These are phyloP conservation scores for Stylosanthes scabra DNA, from an alignment of 331 rosid species.

Conservation along the genomic window DNA sequence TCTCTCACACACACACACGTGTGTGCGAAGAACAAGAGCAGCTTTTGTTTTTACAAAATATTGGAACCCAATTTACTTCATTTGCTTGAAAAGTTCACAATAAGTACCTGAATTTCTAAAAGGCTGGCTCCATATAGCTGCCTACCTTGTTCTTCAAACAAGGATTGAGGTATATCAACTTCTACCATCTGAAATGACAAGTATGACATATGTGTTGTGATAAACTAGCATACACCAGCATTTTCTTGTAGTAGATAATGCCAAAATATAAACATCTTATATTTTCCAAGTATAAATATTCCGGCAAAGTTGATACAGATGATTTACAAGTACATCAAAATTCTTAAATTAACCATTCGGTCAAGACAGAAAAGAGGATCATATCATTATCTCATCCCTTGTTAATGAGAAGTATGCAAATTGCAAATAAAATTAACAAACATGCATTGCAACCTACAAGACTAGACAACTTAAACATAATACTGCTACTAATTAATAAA, in stretches of 20 bases:
- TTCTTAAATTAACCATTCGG: conserved; percentile 10
- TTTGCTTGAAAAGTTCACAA: conserved; percentile 10
- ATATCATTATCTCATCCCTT: not conserved
- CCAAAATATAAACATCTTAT: not conserved
- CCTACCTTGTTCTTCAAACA: conserved; percentile 97
- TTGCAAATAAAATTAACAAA: conserved; percentile 5
- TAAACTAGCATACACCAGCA: conserved; percentile 4
- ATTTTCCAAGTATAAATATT: conserved; percentile 14
- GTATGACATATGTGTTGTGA: conserved; percentile 4
- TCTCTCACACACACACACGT: too few relatives aligned
- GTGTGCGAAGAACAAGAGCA: not conserved
- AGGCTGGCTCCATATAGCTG: conserved; percentile 91
- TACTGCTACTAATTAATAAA: conserved; percentile 16
- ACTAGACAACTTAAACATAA: conserved; percentile 28
- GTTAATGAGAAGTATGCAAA: conserved; percentile 25
- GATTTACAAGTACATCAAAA: conserved; percentile 1
- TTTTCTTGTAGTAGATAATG: conserved; percentile 16
- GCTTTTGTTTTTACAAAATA: not conserved
- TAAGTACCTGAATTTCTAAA: conserved; percentile 82
- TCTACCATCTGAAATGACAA: conserved; percentile 77
- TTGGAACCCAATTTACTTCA: conserved; percentile 13
- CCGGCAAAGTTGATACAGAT: not conserved
- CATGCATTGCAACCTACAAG: conserved; percentile 15
- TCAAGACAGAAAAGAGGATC: conserved; percentile 27
- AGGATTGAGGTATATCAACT: conserved; percentile 82